A percentile compares a stretch with the other conserved stretches of the same genome.
phyloP scores from a whole-genome alignment of 169 alveolate species.

The Cystoisospora suis region DNA sequence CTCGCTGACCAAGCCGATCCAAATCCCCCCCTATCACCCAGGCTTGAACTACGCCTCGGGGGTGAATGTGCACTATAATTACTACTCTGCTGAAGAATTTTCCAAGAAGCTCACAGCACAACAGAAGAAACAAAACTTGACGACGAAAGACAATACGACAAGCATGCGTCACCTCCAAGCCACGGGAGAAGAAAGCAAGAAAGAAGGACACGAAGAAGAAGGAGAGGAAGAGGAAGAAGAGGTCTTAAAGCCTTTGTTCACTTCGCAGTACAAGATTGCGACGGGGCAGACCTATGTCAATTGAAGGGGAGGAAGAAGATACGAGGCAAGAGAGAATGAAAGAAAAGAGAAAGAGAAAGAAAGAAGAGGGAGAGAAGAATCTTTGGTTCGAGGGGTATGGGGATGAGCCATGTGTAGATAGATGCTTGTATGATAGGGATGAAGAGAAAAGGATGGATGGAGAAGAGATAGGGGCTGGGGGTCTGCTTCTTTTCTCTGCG shows the following conservation, averaged over 20 bases:
- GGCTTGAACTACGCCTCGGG: conserved; percentile 41
- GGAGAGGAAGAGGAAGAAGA: neutral
- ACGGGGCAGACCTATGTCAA: neutral
- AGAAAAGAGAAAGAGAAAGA: too few species aligned
- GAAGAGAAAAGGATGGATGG: too few species aligned
- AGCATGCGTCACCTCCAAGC: neutral
- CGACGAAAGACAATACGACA: neutral
- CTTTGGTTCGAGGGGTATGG: too few species aligned
- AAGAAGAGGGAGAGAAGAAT: too few species aligned
- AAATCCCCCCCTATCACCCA: conserved; percentile 13
- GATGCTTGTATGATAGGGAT: too few species aligned
- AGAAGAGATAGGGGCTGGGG: too few species aligned
- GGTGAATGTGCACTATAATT: conserved; percentile 26
- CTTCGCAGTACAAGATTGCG: neutral
- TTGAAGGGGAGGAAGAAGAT: too few species aligned
- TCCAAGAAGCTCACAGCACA: neutral
- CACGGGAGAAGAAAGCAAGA: neutral
- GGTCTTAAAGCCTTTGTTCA: conserved; percentile 7
- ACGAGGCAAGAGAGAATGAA: too few species aligned
- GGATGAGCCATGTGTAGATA: too few species aligned
- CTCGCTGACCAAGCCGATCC: conserved; percentile 7
- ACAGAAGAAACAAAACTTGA: neutral
- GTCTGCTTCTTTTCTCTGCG: too few species aligned
- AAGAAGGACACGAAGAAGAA: neutral
- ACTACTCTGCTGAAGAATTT: conserved; percentile 21